Evolutionary conservation across 257 asterid genomes (phyloP).

Genomic region (Solanum sejunctum): DNA sequence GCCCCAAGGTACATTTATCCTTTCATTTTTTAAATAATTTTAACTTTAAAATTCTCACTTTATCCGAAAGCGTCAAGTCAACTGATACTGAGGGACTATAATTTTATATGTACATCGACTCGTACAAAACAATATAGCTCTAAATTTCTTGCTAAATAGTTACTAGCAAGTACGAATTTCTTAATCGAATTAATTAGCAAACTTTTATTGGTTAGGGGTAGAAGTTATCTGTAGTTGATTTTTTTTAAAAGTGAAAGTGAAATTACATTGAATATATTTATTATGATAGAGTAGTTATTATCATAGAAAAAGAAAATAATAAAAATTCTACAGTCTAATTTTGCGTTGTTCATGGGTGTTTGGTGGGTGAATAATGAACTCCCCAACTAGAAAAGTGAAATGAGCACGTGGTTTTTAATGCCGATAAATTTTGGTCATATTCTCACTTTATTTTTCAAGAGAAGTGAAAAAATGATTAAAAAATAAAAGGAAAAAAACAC

Average conservation of each 20-base stretch:
- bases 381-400: background rate
- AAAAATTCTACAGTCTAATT: background rate
- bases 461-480: background rate
- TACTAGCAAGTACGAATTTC: background rate
- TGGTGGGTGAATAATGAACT: background rate
- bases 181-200: background rate
- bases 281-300: background rate
- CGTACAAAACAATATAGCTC: background rate
- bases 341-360: background rate
- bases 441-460: background rate
- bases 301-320: background rate
- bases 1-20: constrained; percentile 39
- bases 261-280: too few relatives aligned
- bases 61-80: too few relatives aligned
- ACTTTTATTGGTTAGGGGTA: background rate
- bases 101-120: background rate
- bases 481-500: background rate
- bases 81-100: too few relatives aligned
- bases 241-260: too few relatives aligned
- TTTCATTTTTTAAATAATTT: too few relatives aligned
- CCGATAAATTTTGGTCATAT: background rate
- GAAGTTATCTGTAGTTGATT: background rate
- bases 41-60: too few relatives aligned
- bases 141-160: background rate
- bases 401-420: background rate